phyloP scores from a whole-genome alignment of 78 protist species.

The Diacronema lutheri region DNA sequence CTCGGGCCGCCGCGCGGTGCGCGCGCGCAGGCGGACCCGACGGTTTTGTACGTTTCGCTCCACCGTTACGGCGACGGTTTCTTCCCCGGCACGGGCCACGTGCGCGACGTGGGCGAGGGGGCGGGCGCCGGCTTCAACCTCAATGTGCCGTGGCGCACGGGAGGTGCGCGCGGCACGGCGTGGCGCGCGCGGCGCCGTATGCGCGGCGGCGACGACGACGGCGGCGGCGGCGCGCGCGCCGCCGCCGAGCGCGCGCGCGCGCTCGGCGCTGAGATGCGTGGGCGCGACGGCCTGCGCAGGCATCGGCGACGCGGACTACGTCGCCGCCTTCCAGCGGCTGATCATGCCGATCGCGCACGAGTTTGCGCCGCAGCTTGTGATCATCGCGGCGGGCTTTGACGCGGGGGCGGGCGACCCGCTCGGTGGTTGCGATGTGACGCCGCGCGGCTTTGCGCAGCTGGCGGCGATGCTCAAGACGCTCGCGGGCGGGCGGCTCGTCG shows the following conservation, averaged over 20 bases:
- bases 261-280: too few relatives aligned
- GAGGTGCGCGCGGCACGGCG: background rate
- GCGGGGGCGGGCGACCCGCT: slow-evolving; percentile 64
- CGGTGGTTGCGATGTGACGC: slow-evolving; percentile 51
- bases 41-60: slow-evolving; percentile 22
- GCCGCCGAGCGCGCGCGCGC: background rate
- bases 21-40: slow-evolving; percentile 17
- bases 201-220: too few relatives aligned
- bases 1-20: too few relatives aligned
- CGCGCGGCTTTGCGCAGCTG: slow-evolving; percentile 22
- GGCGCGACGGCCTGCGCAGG: too few relatives aligned
- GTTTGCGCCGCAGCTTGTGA: slow-evolving; percentile 51
- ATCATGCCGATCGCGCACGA: slow-evolving; percentile 53
- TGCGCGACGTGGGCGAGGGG: slow-evolving; percentile 28
- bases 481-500: slow-evolving; percentile 35
- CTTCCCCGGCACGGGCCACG: slow-evolving; percentile 49
- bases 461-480: background rate
- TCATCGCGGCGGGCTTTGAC: slow-evolving; percentile 67
- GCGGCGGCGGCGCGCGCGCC: too few relatives aligned
- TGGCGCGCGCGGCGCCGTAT: too few relatives aligned
- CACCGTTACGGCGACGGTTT: slow-evolving; percentile 37
- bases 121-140: slow-evolving; percentile 48
- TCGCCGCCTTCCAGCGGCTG: slow-evolving; percentile 30
- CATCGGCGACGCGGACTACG: slow-evolving; percentile 52
- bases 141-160: slow-evolving; percentile 45